A percentile compares a stretch with the other conserved stretches of the same genome.
phyloP scores from a whole-genome alignment of 108 stramenopile species.

The Nannochloropsis gaditana region DNA sequence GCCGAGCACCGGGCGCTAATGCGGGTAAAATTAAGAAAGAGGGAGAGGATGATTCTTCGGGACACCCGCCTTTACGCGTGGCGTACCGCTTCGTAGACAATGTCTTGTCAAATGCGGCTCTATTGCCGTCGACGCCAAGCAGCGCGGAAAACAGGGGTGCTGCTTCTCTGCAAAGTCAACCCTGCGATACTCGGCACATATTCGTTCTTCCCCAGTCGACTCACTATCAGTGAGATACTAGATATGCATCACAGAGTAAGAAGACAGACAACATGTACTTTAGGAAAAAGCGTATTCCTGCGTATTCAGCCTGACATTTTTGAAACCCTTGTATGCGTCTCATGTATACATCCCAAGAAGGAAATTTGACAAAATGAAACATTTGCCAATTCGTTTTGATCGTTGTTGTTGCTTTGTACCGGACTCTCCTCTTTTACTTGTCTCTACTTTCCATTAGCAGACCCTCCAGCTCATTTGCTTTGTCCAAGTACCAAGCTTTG shows the following conservation, averaged over 20 bases:
- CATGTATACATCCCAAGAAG: too few relatives aligned
- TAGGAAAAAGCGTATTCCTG: too few relatives aligned
- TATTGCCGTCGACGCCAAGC: neutral
- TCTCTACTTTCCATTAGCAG: neutral
- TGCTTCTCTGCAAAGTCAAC: neutral
- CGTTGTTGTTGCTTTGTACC: neutral
- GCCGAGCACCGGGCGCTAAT: neutral
- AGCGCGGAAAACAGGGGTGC: neutral
- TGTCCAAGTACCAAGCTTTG: neutral
- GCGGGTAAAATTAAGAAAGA: neutral
- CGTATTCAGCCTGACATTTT: too few relatives aligned
- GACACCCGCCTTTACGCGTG: neutral
- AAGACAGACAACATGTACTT: neutral
- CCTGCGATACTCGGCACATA: neutral
- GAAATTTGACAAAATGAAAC: too few relatives aligned
- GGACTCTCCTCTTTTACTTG: neutral
- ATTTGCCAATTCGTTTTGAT: too few relatives aligned
- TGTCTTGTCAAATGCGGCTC: neutral
- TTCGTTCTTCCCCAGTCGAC: neutral
- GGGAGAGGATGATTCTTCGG: neutral
- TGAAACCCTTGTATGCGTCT: too few relatives aligned
- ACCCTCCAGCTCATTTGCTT: neutral
- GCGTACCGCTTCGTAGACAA: neutral
- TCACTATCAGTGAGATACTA: neutral
- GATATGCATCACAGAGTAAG: neutral